Base-by-base conservation (phyloP, 2,329 filamentous ascomycete species). In the Acrodontium crateriforme region DNA sequence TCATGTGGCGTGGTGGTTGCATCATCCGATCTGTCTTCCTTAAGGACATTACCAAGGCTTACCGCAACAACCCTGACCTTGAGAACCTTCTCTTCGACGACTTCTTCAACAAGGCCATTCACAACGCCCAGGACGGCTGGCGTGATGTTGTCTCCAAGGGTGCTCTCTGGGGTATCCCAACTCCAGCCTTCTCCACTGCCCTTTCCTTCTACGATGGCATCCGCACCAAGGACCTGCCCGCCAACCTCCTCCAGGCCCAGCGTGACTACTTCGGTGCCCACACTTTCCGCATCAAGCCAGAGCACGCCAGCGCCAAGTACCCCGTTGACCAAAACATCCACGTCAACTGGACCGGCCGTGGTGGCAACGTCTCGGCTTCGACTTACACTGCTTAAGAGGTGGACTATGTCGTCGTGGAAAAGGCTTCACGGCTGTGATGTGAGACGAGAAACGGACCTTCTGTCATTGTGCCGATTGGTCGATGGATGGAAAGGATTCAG, bases 11-110 rank as follows among this genome's bases (percentile, higher is more conserved):
- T 59, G 89, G 89, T 67, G 89, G 89, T 49, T 98, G 89, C 74
- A 98, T 98, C 52, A 98, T 98, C 67, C 87, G 89, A 61, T 95
- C 89, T 44, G 89, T 98, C 55, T 98, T 98, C 83, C 69, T 98
- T 45, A 95, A 95, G 77, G 87, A 98, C 60, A 98, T 98, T 65
- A 98, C 89, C 49, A 78, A 78, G 44, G 89, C 89, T 29, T 98
- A 94, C 75, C 87, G 87, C 65, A 75, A 72, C 46, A 76, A 94
- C 69, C 80, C 83, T 43, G 79, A 94, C 43, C 79, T 98, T 42
- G 79, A 94, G 76, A 98, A 98, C 73, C 67, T 98, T 47, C 74
- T 98, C 47, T 98, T 95, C 62, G 83, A 93, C 60, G 81, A 92
- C 59, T 98, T 98, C 77, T 98, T 98, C 80, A 93, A 92, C 73